Conservation (phyloP, 176 grass and related monocot genomes). For the Aegilops longissima region DNA sequence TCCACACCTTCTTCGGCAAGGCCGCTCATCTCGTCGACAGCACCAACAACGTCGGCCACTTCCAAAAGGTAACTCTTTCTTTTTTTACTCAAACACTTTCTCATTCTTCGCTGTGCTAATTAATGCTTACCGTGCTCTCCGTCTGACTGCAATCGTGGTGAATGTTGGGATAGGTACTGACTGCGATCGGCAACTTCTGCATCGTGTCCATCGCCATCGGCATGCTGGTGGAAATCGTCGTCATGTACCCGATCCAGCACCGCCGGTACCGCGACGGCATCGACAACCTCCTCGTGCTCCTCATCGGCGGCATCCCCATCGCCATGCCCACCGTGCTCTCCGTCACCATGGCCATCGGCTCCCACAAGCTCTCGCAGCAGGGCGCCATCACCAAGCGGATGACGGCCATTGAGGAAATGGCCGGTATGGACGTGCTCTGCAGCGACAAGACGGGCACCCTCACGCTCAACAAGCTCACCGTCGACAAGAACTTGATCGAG, state of each 20-base stretch:
- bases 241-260: conserved; percentile 83
- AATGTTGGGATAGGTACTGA: conserved; percentile 42
- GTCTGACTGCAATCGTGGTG: too few relatives aligned
- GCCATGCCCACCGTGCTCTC: conserved; percentile 93
- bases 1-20: conserved; percentile 95
- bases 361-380: conserved; percentile 68
- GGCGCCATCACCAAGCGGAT: conserved; percentile 92
- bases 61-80: conserved; percentile 56
- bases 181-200: conserved; percentile 79
- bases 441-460: conserved; percentile 98
- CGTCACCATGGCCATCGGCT: conserved; percentile 86
- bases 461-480: conserved; percentile 81
- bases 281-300: conserved; percentile 89
- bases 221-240: conserved; percentile 58
- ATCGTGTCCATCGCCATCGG: conserved; percentile 66
- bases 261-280: conserved; percentile 64
- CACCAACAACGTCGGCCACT: conserved; percentile 93
- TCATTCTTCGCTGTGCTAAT: background rate
- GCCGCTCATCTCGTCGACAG: conserved; percentile 90
- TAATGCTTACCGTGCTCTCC: background rate
- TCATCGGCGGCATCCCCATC: conserved; percentile 88
- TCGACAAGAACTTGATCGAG: conserved; percentile 70
- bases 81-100: background rate
- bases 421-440: conserved; percentile 84
- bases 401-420: conserved; percentile 98